Evolutionary conservation across 2,329 filamentous ascomycete species (phyloP).

Genomic region (Cordyceps farinosa): DNA sequence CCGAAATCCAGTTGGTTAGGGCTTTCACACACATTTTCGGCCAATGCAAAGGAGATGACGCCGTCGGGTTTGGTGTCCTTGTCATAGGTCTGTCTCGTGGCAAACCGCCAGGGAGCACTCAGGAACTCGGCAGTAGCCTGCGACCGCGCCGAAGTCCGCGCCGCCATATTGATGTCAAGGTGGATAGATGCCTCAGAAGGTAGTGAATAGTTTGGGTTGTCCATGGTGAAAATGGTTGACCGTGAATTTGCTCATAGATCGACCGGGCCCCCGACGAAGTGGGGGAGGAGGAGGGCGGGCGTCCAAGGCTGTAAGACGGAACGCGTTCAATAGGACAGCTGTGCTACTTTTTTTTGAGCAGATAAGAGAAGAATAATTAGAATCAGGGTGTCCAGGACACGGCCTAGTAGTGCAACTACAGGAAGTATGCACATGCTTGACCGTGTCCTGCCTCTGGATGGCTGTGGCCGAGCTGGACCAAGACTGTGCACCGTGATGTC

Average conservation of each 20-base stretch:
- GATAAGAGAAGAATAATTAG: not conserved
- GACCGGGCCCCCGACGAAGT: conserved; percentile 12
- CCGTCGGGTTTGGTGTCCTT: conserved; percentile 37
- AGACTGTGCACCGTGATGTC: conserved; percentile 17
- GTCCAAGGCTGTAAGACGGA: not conserved
- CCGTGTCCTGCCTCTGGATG: not conserved
- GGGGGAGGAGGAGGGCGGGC: conserved; percentile 3
- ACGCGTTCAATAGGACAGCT: not conserved
- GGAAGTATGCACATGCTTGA: not conserved
- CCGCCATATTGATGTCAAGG: conserved; percentile 6
- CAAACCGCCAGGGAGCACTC: conserved; percentile 33
- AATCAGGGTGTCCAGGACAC: not conserved
- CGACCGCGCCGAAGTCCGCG: conserved; percentile 25
- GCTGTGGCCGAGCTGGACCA: not conserved
- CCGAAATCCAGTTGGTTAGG: not conserved
- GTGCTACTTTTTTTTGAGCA: not conserved
- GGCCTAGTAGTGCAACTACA: not conserved
- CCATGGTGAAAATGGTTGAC: not conserved
- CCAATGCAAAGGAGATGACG: conserved; percentile 45
- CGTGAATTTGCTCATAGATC: conserved; percentile 12
- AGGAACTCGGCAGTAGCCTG: conserved; percentile 25
- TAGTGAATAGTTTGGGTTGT: not conserved
- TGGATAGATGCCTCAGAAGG: not conserved
- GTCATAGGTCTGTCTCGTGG: conserved; percentile 34
- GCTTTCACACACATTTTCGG: conserved; percentile 40